Base-by-base conservation (phyloP, 805 yeast genomes). In the Saccharomycopsis oosterbeekiorum region DNA sequence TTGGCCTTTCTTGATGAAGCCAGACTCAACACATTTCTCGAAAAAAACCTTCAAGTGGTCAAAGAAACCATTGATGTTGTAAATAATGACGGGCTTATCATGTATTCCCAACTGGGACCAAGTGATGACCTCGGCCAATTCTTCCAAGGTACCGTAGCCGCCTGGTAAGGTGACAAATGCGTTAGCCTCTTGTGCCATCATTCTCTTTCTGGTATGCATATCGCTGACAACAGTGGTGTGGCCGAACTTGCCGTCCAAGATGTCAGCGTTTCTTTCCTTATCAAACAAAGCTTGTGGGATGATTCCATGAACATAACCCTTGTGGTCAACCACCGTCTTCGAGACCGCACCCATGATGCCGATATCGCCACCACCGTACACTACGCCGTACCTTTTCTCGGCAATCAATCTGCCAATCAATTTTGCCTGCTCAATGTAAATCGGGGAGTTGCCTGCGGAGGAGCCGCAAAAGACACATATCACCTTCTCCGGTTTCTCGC, bases 71-170 rank as follows among this genome's bases (percentile, higher is more conserved):
- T 86, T 79, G 60, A 86, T 79, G 73, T 90, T 90, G 74, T 84
- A 84, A 51, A 90, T 69, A 15, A 90, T 85, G 68, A 90, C 83
- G 36, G 97, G 96, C 72, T 86, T 86, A 64, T 78, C 75, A 72
- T 90, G 97, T 66, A 90, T 89, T 40, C 92, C 94, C 68, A 90
- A 78, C 76, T 90, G 97, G 57, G 84, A 83, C 97, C 97, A 90
- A 3, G 97, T 90, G 62, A 87, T 86, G 60, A 89, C 86, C 75
- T 90, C 97, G 85, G 89, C 84, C 64, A 90, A 77, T 74, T 90
- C 97, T 73, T 90, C 97, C 70, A 89, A 74, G 8, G 96, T 89
- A 58, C 97, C 97, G 70, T 84, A 89, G 1, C 97, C 97, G 65
- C 97, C 97, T 14, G 97, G 96, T 75, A 90, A 78, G 0, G 96